A percentile compares a stretch with the other conserved stretches of the same genome.
These are phyloP conservation scores for Pyrus communis DNA, from an alignment of 306 rosid species.

Conservation along the genomic window DNA sequence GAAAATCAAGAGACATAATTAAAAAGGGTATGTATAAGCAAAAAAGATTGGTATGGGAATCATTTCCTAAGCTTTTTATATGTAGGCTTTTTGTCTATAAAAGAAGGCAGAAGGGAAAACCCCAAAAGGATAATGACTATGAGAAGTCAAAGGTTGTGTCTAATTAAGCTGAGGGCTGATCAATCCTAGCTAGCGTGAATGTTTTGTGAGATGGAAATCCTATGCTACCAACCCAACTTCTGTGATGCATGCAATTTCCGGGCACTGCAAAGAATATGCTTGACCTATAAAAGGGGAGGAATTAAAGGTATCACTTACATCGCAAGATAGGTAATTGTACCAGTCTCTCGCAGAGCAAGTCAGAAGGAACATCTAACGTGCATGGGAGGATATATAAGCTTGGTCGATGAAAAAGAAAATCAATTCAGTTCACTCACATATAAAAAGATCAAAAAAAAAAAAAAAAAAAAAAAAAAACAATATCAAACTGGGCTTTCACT, in stretches of 20 bases:
- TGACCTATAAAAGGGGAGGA: constrained; percentile 16
- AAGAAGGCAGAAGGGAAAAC: background rate
- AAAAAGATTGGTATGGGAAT: background rate
- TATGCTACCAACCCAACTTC: background rate
- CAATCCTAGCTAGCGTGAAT: background rate
- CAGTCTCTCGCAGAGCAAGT: background rate
- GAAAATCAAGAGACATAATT: background rate
- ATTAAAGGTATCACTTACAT: constrained; percentile 25
- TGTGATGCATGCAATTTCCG: background rate
- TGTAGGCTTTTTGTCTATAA: background rate
- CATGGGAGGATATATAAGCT: background rate
- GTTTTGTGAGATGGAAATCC: background rate
- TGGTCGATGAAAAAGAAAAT: background rate
- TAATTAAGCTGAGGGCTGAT: background rate
- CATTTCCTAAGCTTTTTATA: too few species aligned
- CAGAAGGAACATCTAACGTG: background rate
- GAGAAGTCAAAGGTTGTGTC: background rate
- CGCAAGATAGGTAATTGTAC: constrained; percentile 11
- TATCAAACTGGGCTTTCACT: too few species aligned
- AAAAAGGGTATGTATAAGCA: background rate
- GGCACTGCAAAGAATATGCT: constrained; percentile 25
- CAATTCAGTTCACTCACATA: too few species aligned
- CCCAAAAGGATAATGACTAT: background rate
- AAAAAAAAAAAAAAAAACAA: too few species aligned
- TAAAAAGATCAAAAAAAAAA: too few species aligned